Evolutionary conservation across 345 rosid species (phyloP).

Genomic region (Pugionium dolabratum): DNA sequence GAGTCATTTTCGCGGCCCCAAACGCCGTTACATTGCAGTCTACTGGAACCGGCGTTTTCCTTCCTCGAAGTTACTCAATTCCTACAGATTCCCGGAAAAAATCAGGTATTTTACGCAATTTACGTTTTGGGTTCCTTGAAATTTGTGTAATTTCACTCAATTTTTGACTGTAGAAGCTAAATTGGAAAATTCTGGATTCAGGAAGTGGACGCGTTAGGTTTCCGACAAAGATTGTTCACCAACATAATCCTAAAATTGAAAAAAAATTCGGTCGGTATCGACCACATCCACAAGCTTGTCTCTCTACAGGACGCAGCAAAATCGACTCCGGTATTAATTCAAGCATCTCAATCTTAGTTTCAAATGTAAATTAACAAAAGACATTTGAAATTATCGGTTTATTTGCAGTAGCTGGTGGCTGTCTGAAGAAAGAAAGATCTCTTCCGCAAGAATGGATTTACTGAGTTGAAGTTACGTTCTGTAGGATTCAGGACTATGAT

Average conservation of each 20-base stretch:
- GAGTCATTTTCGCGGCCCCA: constrained; percentile 38
- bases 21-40: constrained; percentile 45
- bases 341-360: background rate
- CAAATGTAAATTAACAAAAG: background rate
- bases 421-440: constrained; percentile 43
- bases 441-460: constrained; percentile 77
- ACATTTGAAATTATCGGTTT: background rate
- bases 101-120: constrained; percentile 47
- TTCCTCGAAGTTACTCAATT: constrained; percentile 59
- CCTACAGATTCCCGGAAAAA: constrained; percentile 57
- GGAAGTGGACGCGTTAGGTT: constrained; percentile 45
- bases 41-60: constrained; percentile 85
- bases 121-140: background rate
- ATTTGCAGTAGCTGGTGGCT: constrained; percentile 49
- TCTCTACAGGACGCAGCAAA: constrained; percentile 29
- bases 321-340: constrained; percentile 13
- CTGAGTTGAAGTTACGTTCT: constrained; percentile 30
- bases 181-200: background rate
- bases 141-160: background rate
- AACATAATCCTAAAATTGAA: constrained; percentile 46
- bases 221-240: constrained; percentile 60
- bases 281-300: constrained; percentile 32
- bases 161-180: constrained; percentile 9
- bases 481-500: constrained; percentile 20
- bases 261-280: constrained; percentile 33